Evolutionary conservation across 805 yeast species (phyloP), one percentile per base, ranked within the genome.

Genomic region (Scheffersomyces stipitis): DNA sequence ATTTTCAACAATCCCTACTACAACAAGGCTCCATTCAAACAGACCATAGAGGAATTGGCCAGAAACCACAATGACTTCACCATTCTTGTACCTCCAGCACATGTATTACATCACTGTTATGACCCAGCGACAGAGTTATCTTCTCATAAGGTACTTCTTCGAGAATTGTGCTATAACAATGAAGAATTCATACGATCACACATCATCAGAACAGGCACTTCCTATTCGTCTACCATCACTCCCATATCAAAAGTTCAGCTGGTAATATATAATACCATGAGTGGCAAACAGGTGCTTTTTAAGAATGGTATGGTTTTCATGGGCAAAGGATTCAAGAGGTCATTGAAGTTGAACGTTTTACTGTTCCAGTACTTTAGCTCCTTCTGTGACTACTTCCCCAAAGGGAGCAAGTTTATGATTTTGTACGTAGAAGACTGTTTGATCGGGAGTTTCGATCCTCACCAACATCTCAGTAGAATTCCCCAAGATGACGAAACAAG

Each of bases 101-200:
- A 59, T 18, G 58, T 73, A 2, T 61, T 84, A 10, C 56, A 59
- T 26, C 54, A 60, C 15, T 46, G 48, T 31, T 49, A 48, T 27
- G 71, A 68, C 40, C 60, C 65, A 12, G 37, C 51, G 5, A 40
- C 56, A 3, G 44, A 46, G 15, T 40, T 33, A 15, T 36, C 55
- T 3, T 37, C 51, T 8, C 40, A 42, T 18, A 57, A 69, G 7
- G 36, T 56, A 1, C 52, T 69, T 2, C 68, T 78, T 36, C 54
- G 51, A 3, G 86, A 81, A 2, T 56, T 78, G 10, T 81, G 86
- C 53, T 73, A 73, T 40, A 42, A 44, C 33, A 69, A 66, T 27
- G 76, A 75, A 23, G 85, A 80, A 17, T 84, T 83, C 53, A 62
- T 83, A 6, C 71, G 71, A 31, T 75, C 85, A 2, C 91, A 85